A percentile compares a stretch with the other conserved stretches of the same genome.
Conservation (phyloP, 176 grass and related monocot species). For the Cymbopogon citratus region DNA sequence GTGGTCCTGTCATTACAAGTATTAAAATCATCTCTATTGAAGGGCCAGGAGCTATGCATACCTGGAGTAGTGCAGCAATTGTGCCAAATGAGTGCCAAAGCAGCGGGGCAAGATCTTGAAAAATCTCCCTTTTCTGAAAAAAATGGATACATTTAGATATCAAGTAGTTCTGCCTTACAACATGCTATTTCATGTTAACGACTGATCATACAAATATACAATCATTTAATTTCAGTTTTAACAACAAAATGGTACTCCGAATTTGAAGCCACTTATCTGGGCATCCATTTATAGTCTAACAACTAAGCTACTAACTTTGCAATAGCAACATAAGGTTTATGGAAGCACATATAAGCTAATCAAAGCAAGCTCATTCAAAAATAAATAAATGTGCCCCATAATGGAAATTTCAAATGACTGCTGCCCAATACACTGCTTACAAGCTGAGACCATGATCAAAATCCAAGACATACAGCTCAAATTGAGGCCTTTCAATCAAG, state of each 20-base stretch:
- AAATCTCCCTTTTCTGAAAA: constrained; percentile 74
- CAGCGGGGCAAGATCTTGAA: constrained; percentile 89
- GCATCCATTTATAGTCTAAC: not conserved
- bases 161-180: not conserved
- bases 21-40: not conserved
- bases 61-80: constrained; percentile 86
- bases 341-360: not conserved
- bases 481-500: not conserved
- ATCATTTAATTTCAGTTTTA: not conserved
- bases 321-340: not conserved
- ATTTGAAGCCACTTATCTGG: not conserved
- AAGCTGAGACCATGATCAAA: constrained; percentile 11
- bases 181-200: not conserved
- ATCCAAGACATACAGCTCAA: not conserved
- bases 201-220: not conserved
- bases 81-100: constrained; percentile 95
- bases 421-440: not conserved
- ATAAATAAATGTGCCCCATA: not conserved
- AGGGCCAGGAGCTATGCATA: constrained; percentile 14
- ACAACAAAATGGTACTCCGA: not conserved
- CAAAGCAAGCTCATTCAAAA: not conserved
- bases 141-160: not conserved
- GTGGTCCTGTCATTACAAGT: not conserved
- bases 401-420: not conserved
- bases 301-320: not conserved